Base-by-base conservation (phyloP, 257 asterid species). In the Solanum chmielewskii region DNA sequence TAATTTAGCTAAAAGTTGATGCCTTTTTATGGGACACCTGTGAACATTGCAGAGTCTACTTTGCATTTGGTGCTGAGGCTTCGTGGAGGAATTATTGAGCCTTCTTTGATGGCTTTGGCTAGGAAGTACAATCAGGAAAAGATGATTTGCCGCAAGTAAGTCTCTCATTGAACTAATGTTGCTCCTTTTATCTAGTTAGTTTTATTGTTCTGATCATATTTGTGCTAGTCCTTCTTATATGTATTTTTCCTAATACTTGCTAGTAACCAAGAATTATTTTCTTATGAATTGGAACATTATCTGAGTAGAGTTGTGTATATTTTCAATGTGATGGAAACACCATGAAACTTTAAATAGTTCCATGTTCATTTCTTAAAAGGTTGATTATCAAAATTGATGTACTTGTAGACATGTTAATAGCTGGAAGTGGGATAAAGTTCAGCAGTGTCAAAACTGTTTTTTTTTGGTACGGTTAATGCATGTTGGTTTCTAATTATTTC, bases 121-220 rank as follows among this genome's bases (percentile, higher is more conserved):
- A 85, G 92, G 69, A 90, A 90, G 41, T 90, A 82, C 87, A 90
- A 90, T 31, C 92, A 90, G 87, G 92, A 90, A 1, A 88, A 90
- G 87, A 88, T 90, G 92, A 90, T 90, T 31, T 90, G 92, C 89
- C 92, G 92, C 90, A 90, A 90, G 92, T 90, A 90, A 2, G 87
- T 16, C 16, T 20, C 70, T 29, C 35, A 0, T 37, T 9, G 20
- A 37, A n/a, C 35, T n/a, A 4, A 39, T 84, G 42, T 10, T 5
- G 66, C 12, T 59, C 5, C 66, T 59, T 0, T 20, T 59, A 59
- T 20, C 11, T 20, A 20, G 25, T 20, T 20, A 20, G 25, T 20
- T 20, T 7, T 59, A 20, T 59, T 59, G n/a, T 20, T 59, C 66
- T 59, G 66, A 59, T 59, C 5, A 59, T 20, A 8, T 20, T 20